Evolutionary conservation across 208 protist genomes (phyloP).

Genomic region (Crithidia expoeki): DNA sequence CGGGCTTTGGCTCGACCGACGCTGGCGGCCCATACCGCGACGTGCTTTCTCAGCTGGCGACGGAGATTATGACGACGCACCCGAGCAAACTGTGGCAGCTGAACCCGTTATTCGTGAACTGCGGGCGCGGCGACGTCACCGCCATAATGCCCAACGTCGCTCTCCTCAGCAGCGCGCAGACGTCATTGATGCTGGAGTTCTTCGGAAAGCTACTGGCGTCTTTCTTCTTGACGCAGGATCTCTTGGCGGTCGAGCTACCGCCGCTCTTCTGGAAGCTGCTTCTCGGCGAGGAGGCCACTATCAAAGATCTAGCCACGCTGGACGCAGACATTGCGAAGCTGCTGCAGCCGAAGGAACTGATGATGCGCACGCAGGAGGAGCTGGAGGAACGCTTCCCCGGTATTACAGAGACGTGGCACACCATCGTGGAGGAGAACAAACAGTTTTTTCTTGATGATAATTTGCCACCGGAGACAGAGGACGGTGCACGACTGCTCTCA

Average conservation of each 20-base stretch:
- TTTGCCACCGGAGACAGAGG: conserved; percentile 57
- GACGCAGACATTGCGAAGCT: conserved; percentile 65
- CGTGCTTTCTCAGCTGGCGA: conserved; percentile 84
- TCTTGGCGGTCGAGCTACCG: conserved; percentile 93
- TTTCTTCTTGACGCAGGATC: conserved; percentile 88
- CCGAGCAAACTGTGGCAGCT: conserved; percentile 79
- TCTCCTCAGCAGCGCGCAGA: conserved; percentile 60
- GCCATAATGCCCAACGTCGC: conserved; percentile 80
- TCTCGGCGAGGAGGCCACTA: conserved; percentile 61
- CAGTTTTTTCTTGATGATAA: conserved; percentile 40
- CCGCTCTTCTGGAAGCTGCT: conserved; percentile 94
- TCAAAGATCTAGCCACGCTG: conserved; percentile 64
- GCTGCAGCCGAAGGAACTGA: conserved; percentile 62
- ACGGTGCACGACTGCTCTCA: conserved; percentile 58
- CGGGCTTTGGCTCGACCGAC: conserved; percentile 90
- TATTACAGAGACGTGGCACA: conserved; percentile 53
- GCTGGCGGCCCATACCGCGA: conserved; percentile 93
- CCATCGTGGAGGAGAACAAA: conserved; percentile 47
- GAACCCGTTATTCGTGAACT: conserved; percentile 89
- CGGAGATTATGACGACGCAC: conserved; percentile 89
- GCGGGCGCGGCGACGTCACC: conserved; percentile 57
- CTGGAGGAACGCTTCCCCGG: conserved; percentile 86
- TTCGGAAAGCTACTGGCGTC: conserved; percentile 94
- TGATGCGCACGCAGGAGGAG: conserved; percentile 72
- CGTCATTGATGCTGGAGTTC: conserved; percentile 92